A percentile compares a stretch with the other conserved stretches of the same genome.
These are phyloP conservation scores for Didymellaceae sp. DNA, from an alignment of 2,329 filamentous ascomycete genomes.

Conservation along the genomic window DNA sequence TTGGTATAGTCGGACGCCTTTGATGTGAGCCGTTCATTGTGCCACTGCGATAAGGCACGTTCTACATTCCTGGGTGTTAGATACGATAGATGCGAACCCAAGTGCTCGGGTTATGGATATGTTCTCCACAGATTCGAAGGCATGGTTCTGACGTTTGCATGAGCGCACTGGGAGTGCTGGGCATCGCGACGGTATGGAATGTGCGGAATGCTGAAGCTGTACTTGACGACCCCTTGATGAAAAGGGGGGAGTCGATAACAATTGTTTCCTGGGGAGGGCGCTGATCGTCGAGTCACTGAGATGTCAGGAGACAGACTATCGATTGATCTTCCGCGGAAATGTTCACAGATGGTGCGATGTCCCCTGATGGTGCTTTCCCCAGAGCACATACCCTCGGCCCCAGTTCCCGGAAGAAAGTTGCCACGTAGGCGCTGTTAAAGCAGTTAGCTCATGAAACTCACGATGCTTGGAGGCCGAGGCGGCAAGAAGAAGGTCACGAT, in stretches of 20 bases:
- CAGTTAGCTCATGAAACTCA: conserved; percentile 20
- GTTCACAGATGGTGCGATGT: not conserved
- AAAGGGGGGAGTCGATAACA: no score
- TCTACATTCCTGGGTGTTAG: not conserved
- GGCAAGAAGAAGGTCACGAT: conserved; percentile 43
- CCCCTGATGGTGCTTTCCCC: not conserved
- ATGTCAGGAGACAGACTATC: not conserved
- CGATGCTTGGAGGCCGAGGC: conserved; percentile 22
- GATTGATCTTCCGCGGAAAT: not conserved
- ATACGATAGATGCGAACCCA: not conserved
- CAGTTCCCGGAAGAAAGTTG: not conserved
- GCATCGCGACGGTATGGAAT: not conserved
- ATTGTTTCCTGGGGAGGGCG: no score
- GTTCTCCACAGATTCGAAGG: not conserved
- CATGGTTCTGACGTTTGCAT: not conserved
- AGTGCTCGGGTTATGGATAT: not conserved
- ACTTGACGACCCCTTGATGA: not conserved
- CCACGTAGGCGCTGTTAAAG: conserved; percentile 12
- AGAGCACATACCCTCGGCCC: not conserved
- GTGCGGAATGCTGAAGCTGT: not conserved
- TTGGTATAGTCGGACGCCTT: not conserved
- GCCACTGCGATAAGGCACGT: conserved; percentile 4
- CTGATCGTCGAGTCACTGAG: not conserved
- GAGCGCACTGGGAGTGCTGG: not conserved
- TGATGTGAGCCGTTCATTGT: not conserved